Percentiles rank a stretch among this genome's conserved stretches.
phyloP scores from a whole-genome alignment of 768 basidiomycete species.

The Neoboletus brunneissimus region DNA sequence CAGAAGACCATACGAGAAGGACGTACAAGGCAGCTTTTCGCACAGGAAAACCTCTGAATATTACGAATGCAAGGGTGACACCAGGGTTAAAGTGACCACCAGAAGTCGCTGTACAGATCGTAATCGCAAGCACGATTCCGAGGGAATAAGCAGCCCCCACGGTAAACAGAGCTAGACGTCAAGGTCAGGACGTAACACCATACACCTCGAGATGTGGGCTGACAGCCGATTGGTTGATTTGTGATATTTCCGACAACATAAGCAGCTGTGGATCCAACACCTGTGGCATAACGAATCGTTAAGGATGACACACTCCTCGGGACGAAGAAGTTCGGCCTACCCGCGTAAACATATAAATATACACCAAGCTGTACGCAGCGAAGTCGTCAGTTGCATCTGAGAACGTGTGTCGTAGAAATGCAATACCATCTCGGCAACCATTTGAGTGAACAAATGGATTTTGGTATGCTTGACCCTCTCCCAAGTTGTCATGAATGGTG shows the following conservation, averaged over 20 bases:
- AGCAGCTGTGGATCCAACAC: constrained; percentile 53
- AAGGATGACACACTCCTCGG: background rate
- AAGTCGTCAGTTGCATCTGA: constrained; percentile 1
- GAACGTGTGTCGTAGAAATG: background rate
- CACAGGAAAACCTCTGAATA: constrained; percentile 55
- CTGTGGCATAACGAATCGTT: constrained; percentile 25
- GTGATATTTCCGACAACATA: constrained; percentile 47
- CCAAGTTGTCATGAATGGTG: constrained; percentile 44
- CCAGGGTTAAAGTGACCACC: constrained; percentile 70
- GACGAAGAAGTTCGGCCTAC: constrained; percentile 24
- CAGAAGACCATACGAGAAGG: constrained; percentile 8
- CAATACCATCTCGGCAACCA: constrained; percentile 58
- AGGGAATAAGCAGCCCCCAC: constrained; percentile 56
- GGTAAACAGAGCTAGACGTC: constrained; percentile 46
- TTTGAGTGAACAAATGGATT: constrained; percentile 54
- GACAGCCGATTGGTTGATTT: constrained; percentile 50
- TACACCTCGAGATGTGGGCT: constrained; percentile 22
- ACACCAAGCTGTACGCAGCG: constrained; percentile 48
- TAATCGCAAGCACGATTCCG: constrained; percentile 59
- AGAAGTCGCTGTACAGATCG: constrained; percentile 50
- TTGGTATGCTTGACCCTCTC: constrained; percentile 46
- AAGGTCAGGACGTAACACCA: background rate
- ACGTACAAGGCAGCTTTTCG: constrained; percentile 50
- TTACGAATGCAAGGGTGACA: constrained; percentile 48
- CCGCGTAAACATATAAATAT: constrained; percentile 58